Conservation (phyloP, 768 basidiomycete genomes). For the Kondoa malvinella region DNA sequence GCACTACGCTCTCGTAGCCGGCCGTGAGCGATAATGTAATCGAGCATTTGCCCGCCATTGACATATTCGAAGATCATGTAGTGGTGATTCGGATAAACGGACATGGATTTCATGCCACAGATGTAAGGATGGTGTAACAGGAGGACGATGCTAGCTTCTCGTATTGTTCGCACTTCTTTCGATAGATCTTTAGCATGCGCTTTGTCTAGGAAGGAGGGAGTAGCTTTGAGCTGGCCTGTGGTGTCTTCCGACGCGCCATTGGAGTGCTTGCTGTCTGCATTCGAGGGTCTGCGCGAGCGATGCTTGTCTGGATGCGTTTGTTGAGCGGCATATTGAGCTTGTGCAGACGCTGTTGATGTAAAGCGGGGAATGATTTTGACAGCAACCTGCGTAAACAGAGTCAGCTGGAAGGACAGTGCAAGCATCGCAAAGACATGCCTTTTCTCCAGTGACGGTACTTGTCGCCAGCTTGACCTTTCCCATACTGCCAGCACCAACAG, state of each 20-base stretch:
- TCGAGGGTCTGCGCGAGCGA: neutral
- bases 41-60: slow-evolving; percentile 97
- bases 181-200: slow-evolving; percentile 73
- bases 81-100: slow-evolving; percentile 91
- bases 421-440: slow-evolving; percentile 39
- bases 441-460: slow-evolving; percentile 73
- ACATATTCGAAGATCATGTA: slow-evolving; percentile 99
- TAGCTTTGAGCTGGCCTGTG: slow-evolving; percentile 27
- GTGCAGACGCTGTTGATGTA: slow-evolving; percentile 43
- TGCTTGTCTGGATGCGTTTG: slow-evolving; percentile 17
- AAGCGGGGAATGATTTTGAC: slow-evolving; percentile 94
- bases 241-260: neutral
- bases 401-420: slow-evolving; percentile 4
- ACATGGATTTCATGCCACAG: slow-evolving; percentile 98
- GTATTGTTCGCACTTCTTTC: slow-evolving; percentile 87
- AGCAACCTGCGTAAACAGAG: slow-evolving; percentile 49
- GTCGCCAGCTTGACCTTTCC: slow-evolving; percentile 95
- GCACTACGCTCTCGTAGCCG: slow-evolving; percentile 86
- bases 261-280: neutral
- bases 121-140: slow-evolving; percentile 96
- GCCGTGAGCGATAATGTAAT: slow-evolving; percentile 98
- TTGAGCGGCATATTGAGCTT: slow-evolving; percentile 24
- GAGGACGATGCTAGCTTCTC: slow-evolving; percentile 87
- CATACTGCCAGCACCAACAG: slow-evolving; percentile 94
- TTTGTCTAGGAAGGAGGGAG: slow-evolving; percentile 49